Evolutionary conservation across 2,329 filamentous ascomycete genomes (phyloP).

Genomic region (Xylogone sp.): DNA sequence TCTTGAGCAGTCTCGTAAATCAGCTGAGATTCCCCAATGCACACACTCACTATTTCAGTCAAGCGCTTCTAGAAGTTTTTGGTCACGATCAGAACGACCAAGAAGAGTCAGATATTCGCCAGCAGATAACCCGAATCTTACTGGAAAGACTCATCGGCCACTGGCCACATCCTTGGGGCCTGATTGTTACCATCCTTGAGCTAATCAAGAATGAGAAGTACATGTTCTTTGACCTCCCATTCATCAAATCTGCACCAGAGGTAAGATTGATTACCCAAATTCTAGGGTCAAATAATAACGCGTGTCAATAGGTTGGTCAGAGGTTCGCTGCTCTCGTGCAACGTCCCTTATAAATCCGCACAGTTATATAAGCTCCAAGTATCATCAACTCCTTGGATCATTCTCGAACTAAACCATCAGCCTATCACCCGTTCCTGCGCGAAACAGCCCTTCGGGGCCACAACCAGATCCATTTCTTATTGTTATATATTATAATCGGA

Average conservation of each 20-base stretch:
- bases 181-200: conserved; percentile 84
- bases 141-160: conserved; percentile 84
- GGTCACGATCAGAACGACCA: conserved; percentile 68
- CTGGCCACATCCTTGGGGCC: conserved; percentile 92
- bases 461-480: conserved; percentile 14
- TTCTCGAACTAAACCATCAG: neutral
- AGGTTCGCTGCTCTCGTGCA: conserved; percentile 25
- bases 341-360: conserved; percentile 7
- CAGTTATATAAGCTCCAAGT: conserved; percentile 1
- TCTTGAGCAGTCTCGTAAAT: conserved; percentile 82
- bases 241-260: conserved; percentile 86
- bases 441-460: conserved; percentile 4
- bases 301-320: conserved; percentile 20
- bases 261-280: conserved; percentile 41
- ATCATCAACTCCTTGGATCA: conserved; percentile 2
- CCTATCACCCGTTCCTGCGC: conserved; percentile 1
- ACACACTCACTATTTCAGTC: conserved; percentile 90
- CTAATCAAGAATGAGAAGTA: conserved; percentile 88
- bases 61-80: conserved; percentile 80
- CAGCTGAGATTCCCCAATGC: conserved; percentile 88
- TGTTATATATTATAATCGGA: conserved; percentile 29
- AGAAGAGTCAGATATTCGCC: conserved; percentile 77
- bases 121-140: conserved; percentile 86
- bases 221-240: conserved; percentile 88
- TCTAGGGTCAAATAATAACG: conserved; percentile 9